Base-by-base conservation (phyloP, 2,329 filamentous ascomycete species). In the Fusarium temperatum region DNA sequence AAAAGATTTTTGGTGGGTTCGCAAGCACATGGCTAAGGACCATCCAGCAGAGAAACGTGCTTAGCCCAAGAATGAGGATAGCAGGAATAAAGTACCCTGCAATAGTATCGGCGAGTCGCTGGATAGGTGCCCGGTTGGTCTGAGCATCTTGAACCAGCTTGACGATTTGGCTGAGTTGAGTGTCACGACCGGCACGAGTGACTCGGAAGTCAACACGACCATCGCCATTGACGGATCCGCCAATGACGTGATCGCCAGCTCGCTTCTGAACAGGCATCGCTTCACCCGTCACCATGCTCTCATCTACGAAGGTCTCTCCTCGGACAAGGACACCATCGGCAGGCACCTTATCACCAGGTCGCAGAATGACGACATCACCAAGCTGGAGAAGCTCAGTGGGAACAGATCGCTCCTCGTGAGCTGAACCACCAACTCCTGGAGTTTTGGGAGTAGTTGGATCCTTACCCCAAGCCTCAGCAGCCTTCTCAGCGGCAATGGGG, bases 261-360 rank as follows among this genome's bases (percentile, higher is more conserved):
- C 89, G 92, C 84, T 99, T 99, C 78, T 94, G 91, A 41, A 98
- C 95, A 1, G 96, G 96, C 89, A 98, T 96, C 6, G 96, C 93
- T 84, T 99, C 96, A 74, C 96, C 96, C 11, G 96, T 99, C 55
- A 99, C 95, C 96, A 98, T 98, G 80, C 95, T 98, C 84, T 99
- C 96, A 75, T 99, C 95, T 28, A 98, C 90, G 78, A 97, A 98
- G 41, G 94, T 97, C 82, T 98, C 94, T 38, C 96, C 96, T 60
- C 93, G 91, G 63, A 94, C 94, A 59, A 99, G 89, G 14, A 90
- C 88, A 54, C 96, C 96, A 80, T 99, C 96, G 4, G 96, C 96
- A 4, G 96, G 96, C 66, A 99, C 94, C 85, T 98, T 98, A 84
- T 98, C 96, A 61, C 96, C 96, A 12, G 96, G 96, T 63, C 94